Evolutionary conservation across 2,329 filamentous ascomycete genomes (phyloP).

Genomic region (Aspergillus texensis): DNA sequence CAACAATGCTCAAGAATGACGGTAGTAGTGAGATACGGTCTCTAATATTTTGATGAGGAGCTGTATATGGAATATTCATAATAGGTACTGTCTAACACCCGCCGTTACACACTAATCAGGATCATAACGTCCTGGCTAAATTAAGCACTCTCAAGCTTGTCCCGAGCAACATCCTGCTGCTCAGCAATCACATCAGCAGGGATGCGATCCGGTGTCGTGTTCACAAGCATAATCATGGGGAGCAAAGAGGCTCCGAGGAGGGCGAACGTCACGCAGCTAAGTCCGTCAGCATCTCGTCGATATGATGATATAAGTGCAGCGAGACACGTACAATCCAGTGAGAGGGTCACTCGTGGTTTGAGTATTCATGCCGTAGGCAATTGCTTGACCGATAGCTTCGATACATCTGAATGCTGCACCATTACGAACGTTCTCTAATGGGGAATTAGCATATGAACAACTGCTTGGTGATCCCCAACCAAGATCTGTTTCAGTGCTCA

Average conservation of each 20-base stretch:
- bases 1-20: no score
- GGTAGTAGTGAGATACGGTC: no score
- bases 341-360: conserved; percentile 41
- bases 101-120: neutral
- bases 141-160: neutral
- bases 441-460: neutral
- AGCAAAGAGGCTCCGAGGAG: conserved; percentile 39
- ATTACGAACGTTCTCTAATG: conserved; percentile 43
- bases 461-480: no score
- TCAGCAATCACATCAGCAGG: conserved; percentile 44
- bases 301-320: neutral
- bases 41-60: no score
- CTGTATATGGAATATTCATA: no score
- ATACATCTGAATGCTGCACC: conserved; percentile 47
- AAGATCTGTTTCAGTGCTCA: conserved; percentile 24
- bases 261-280: conserved; percentile 43
- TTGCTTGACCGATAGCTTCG: conserved; percentile 45
- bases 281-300: neutral
- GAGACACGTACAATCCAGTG: conserved; percentile 42
- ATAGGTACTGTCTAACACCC: neutral
- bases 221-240: conserved; percentile 45
- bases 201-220: conserved; percentile 44
- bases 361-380: conserved; percentile 48
- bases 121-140: neutral
- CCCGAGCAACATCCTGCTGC: conserved; percentile 25